Evolutionary conservation across 331 rosid genomes (phyloP), one percentile per base, ranked within the genome.

Genomic region (Acacia concinna): DNA sequence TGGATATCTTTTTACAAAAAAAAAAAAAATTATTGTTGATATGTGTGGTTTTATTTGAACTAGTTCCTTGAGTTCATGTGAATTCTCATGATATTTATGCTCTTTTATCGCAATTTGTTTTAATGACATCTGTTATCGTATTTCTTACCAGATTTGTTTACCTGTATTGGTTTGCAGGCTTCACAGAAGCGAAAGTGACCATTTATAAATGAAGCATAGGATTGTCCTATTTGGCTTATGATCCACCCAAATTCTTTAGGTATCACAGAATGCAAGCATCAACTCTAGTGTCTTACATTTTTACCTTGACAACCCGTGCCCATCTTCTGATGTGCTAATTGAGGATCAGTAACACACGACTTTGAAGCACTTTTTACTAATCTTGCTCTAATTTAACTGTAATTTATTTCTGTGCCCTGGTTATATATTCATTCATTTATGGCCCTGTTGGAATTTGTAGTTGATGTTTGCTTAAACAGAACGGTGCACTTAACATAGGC

Each of bases 81-180:
- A 52, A 63, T 70, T 15, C 30, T 31, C 37, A 31, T 54, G 62
- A 65, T 68, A 18, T 41, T 17, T 44, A 63, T 56, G 68, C 64
- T 46, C 38, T 41, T 25, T 14, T 43, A 57, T 32, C 51, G 32
- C 73, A 17, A 25, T 27, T 4, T 2, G 31, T 54, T 37, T 32
- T 81, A 21, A 21, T 63, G 73, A 60, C 57, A 64, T 69, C 63
- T 40, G 64, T 79, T 73, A 64, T 73, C 52, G 32, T 38, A 64
- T 60, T 31, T 63, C 89, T 72, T 34, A 81, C 78, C 78, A 75
- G 25, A 31, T 71, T 73, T 71, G 27, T 27, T 38, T 13, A 38
- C 74, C 74, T 81, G 60, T 59, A 38, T 81, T 52, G 86, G 71
- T 74, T 69, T 84, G 84, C 86, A 94, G 98, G 98, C 94, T 72